Conservation (phyloP, 1,139 yeast species). For the Geotrichum restrictum region DNA sequence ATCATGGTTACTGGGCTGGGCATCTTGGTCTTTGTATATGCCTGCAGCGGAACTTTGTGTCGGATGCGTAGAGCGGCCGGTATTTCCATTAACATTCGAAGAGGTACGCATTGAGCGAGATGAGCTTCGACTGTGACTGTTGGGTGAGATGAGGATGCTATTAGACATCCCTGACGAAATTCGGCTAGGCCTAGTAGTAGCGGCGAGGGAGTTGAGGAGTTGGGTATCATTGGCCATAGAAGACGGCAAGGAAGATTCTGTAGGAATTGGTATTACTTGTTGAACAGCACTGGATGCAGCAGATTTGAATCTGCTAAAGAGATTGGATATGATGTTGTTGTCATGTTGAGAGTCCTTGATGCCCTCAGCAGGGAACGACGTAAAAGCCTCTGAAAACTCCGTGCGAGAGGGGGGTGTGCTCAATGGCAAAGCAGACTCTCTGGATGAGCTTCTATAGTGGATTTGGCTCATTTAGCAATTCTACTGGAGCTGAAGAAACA, state of each 20-base stretch:
- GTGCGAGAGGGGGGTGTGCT: background rate
- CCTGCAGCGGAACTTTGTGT: background rate
- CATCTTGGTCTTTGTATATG: background rate
- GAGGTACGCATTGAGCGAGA: background rate
- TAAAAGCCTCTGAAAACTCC: slow-evolving; percentile 23
- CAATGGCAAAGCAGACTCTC: slow-evolving; percentile 2
- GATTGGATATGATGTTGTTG: slow-evolving; percentile 27
- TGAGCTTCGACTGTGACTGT: background rate
- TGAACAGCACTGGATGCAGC: slow-evolving; percentile 34
- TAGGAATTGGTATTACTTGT: slow-evolving; percentile 27
- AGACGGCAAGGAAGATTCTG: background rate
- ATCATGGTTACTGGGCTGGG: background rate
- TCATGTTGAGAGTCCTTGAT: slow-evolving; percentile 29
- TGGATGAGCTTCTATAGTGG: slow-evolving; percentile 1
- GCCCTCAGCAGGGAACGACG: slow-evolving; percentile 32
- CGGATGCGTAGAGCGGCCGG: background rate
- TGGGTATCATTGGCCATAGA: background rate
- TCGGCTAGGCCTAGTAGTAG: slow-evolving; percentile 9
- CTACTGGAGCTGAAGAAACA: too few species aligned
- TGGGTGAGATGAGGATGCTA: background rate
- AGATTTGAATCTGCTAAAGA: slow-evolving; percentile 30
- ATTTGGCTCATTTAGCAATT: slow-evolving; percentile 10
- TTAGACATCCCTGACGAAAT: slow-evolving; percentile 1
- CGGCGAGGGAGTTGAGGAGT: slow-evolving; percentile 9
- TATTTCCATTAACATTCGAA: background rate